Percentiles rank a stretch among this genome's conserved stretches.
Conservation (phyloP, 2,329 filamentous ascomycete species). For the Xylaria arbuscula region DNA sequence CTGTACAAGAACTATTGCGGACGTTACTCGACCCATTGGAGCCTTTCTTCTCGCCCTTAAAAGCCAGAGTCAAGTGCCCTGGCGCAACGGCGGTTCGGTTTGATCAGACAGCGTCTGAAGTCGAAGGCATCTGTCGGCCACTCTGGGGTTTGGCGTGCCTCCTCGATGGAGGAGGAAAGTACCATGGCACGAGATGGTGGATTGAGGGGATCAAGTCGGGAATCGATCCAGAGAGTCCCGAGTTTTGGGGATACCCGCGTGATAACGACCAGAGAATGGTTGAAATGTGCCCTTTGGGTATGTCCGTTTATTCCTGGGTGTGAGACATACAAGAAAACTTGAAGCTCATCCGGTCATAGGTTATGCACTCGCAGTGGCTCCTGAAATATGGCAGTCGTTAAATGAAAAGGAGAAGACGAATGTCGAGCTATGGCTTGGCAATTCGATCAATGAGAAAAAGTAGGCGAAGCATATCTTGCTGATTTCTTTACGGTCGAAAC, state of each 20-base stretch:
- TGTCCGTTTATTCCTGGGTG: conserved; percentile 18
- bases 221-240: conserved; percentile 74
- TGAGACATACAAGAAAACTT: conserved; percentile 7
- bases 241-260: conserved; percentile 81
- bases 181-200: conserved; percentile 72
- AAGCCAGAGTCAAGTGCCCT: conserved; percentile 72
- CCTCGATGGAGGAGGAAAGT: conserved; percentile 74
- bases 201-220: conserved; percentile 76
- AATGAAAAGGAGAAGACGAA: conserved; percentile 71
- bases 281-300: conserved; percentile 81
- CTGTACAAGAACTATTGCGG: conserved; percentile 69
- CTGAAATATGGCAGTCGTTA: conserved; percentile 73
- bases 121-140: conserved; percentile 80
- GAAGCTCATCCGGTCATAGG: conserved; percentile 52
- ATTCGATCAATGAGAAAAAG: conserved; percentile 82
- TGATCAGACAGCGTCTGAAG: conserved; percentile 79
- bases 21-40: conserved; percentile 76
- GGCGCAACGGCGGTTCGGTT: conserved; percentile 80
- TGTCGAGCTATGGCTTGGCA: conserved; percentile 77
- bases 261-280: conserved; percentile 87
- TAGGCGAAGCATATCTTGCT: conserved; percentile 45
- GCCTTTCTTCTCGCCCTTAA: conserved; percentile 75
- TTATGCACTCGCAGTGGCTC: conserved; percentile 77
- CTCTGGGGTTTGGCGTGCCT: conserved; percentile 80
- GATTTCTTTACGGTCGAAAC: not conserved